Percentiles rank a stretch among this genome's conserved stretches.
Conservation (phyloP, 2,329 filamentous ascomycete genomes). For the Pseudocercospora musae region DNA sequence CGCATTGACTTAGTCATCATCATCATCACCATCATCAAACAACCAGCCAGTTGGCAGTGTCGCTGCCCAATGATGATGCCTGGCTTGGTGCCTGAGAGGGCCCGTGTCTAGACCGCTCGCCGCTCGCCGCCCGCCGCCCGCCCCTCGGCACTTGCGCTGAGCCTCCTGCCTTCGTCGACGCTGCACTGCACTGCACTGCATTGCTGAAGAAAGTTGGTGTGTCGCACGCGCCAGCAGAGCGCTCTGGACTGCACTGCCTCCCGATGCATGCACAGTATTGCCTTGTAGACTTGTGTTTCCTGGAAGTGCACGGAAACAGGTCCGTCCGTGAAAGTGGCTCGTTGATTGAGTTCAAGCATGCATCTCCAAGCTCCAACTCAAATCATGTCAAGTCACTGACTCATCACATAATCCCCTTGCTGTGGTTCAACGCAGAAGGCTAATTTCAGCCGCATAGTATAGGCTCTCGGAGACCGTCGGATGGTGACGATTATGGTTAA, state of each 20-base stretch:
- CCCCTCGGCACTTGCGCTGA: neutral
- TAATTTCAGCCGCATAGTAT: no score
- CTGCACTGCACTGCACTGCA: neutral
- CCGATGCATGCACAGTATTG: no score
- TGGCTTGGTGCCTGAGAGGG: neutral
- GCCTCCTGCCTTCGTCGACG: neutral
- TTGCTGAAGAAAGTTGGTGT: neutral
- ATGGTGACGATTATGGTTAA: no score
- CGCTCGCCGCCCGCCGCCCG: no score
- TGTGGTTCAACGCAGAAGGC: no score
- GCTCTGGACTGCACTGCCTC: neutral
- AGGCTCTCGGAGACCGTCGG: no score
- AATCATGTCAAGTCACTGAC: neutral
- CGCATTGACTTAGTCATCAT: no score
- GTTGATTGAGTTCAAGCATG: neutral
- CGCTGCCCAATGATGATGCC: conserved; percentile 1
- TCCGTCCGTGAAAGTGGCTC: neutral
- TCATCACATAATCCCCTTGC: no score
- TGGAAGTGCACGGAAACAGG: neutral
- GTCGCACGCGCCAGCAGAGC: conserved; percentile 2
- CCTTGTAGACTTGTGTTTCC: neutral
- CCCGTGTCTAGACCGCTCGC: conserved; percentile 1
- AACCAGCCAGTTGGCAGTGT: neutral
- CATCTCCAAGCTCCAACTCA: neutral
- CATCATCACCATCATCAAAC: no score